Conservation (phyloP, 2,329 filamentous ascomycete genomes). For the Exophiala lecanii-corni region DNA sequence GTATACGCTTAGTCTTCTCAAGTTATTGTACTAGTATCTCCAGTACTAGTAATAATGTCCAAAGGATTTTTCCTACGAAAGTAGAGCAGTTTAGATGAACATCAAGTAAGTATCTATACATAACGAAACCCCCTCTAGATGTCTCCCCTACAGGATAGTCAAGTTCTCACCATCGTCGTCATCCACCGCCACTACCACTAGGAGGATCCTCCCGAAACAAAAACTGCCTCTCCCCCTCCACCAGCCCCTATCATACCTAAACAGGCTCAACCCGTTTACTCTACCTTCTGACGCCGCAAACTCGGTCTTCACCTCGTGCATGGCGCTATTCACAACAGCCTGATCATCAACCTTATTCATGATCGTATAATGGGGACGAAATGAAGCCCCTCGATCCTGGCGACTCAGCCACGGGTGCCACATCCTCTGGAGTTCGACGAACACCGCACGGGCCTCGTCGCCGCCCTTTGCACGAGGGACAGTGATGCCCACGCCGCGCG, state of each 20-base stretch:
- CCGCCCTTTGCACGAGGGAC: conserved; percentile 4
- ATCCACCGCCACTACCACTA: too few relatives aligned
- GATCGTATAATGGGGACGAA: conserved; percentile 23
- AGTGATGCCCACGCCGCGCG: conserved; percentile 10
- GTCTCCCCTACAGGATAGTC: too few relatives aligned
- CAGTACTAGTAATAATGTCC: too few relatives aligned
- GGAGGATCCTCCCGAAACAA: conserved; percentile 4
- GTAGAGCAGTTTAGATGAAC: too few relatives aligned
- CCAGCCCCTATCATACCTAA: conserved; percentile 16
- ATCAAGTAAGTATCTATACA: too few relatives aligned
- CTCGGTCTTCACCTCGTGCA: conserved; percentile 7
- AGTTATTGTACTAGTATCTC: too few relatives aligned
- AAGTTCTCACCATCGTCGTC: too few relatives aligned
- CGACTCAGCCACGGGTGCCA: conserved; percentile 22
- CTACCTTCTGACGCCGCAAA: conserved; percentile 8
- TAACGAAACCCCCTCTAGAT: too few relatives aligned
- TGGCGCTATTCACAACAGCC: conserved; percentile 7
- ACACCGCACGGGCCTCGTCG: conserved; percentile 8
- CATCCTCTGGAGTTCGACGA: conserved; percentile 9
- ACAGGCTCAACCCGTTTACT: conserved; percentile 16
- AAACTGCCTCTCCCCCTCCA: conserved; percentile 11
- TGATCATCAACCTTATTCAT: conserved; percentile 25
- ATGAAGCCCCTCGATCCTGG: conserved; percentile 18
- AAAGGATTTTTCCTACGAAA: too few relatives aligned
- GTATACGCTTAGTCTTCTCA: too few relatives aligned